Base-by-base conservation (phyloP, 2,329 filamentous ascomycete genomes). In the Trichophyton equinum region DNA sequence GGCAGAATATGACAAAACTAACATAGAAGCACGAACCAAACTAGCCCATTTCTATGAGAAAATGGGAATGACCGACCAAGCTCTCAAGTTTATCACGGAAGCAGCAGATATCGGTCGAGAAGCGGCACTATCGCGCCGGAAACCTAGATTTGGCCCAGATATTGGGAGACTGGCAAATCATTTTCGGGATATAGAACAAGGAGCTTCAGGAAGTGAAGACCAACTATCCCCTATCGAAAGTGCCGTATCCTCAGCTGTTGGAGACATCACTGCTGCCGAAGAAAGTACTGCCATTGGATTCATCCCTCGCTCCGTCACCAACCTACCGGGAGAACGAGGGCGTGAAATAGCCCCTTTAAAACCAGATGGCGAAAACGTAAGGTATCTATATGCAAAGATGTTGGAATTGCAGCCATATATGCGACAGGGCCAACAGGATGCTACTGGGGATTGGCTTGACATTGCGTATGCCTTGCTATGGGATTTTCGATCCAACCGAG, bases 31-130 rank as follows among this genome's bases (percentile, higher is more conserved):
- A 44, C 85, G 89, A 44, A 84, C 88, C 33, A 84, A 89, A 67
- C 78, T 96, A 8, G 89, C 89, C 11, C 91, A 88, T 67, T 83
- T 96, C 72, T 96, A 95, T 68, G 89, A 95, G 70, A 84, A 81
- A 64, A 81, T 82, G 51, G 85, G 85, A 64, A 83, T 86, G 74
- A 84, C 82, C 22, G 87, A 91, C 67, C 84, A 89, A 68, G 91
- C 91, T 1, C 82, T 91, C 62, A 85, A 87, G 62, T 82, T 91
- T 58, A 84, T 89, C 57, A 87, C 86, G 38, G 87, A 95, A 70
- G 85, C 89, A 7, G 81, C 92, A 66, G 79, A 83, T 36, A 76
- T 91, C 33, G 79, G 79, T n/a, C 75, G 76, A 70, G 72, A 73
- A 60, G 73, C 75, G 63, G 56, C 67, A 68, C 62, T 69, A 64